Percentiles rank a stretch among this genome's conserved stretches.
Evolutionary conservation across 495 filamentous ascomycete species (phyloP).

Genomic region (Lophiostoma macrostomum): DNA sequence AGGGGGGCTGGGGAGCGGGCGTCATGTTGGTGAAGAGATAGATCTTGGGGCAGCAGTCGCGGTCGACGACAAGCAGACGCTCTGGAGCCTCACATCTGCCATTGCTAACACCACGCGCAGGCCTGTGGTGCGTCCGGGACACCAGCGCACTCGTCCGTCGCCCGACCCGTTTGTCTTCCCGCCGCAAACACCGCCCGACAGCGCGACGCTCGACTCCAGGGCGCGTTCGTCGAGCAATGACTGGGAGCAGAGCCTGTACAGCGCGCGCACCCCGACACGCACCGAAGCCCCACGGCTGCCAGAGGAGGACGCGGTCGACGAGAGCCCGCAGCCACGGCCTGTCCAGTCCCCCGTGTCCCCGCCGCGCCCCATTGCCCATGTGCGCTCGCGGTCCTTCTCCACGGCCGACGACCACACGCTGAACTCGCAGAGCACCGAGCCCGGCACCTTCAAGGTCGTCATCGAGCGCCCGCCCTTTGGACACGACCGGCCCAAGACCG

Average conservation of each 20-base stretch:
- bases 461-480: conserved; percentile 70
- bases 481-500: conserved; percentile 63
- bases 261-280: conserved; percentile 22
- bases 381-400: conserved; percentile 63
- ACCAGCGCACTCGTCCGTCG: conserved; percentile 55
- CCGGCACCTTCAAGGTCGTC: conserved; percentile 75
- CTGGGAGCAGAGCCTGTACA: conserved; percentile 49
- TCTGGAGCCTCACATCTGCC: too few species aligned
- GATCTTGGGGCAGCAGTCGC: too few species aligned
- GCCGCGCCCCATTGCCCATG: conserved; percentile 41
- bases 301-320: conserved; percentile 19
- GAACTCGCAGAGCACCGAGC: conserved; percentile 51
- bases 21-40: too few species aligned
- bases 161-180: conserved; percentile 57
- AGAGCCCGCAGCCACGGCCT: conserved; percentile 34
- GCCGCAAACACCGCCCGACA: conserved; percentile 51
- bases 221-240: conserved; percentile 41
- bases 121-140: conserved; percentile 56
- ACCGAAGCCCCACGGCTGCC: conserved; percentile 1
- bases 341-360: conserved; percentile 22
- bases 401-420: conserved; percentile 42
- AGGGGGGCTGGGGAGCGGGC: too few species aligned
- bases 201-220: conserved; percentile 51
- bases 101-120: conserved; percentile 42
- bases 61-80: too few species aligned